Evolutionary conservation across 805 yeast genomes (phyloP).

Genomic region (Huiozyma sinensis): DNA sequence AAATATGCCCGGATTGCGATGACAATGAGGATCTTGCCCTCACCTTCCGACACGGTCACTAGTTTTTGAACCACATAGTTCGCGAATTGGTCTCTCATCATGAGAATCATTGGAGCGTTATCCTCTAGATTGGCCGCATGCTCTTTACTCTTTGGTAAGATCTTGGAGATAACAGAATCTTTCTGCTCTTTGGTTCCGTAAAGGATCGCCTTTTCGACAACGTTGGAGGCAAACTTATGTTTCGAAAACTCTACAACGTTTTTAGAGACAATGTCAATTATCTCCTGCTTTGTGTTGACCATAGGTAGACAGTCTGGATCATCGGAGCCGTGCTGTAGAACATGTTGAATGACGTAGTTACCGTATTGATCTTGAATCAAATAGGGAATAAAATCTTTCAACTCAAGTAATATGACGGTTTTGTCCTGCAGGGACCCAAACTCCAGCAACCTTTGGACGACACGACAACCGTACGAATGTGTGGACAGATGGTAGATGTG

Average conservation of each 20-base stretch:
- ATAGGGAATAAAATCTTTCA: constrained; percentile 59
- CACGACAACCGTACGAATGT: constrained; percentile 97
- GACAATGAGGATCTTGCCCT: constrained; percentile 59
- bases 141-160: constrained; percentile 42
- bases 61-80: constrained; percentile 94
- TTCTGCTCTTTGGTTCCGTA: constrained; percentile 59
- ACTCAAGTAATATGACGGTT: constrained; percentile 52
- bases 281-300: constrained; percentile 27
- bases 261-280: constrained; percentile 58
- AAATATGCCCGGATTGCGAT: constrained; percentile 70
- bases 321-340: constrained; percentile 44
- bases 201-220: constrained; percentile 86
- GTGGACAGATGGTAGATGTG: constrained; percentile 78
- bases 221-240: constrained; percentile 96
- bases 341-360: constrained; percentile 93
- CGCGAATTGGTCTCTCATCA: constrained; percentile 98
- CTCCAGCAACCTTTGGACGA: constrained; percentile 84
- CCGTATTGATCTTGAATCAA: constrained; percentile 95
- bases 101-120: constrained; percentile 62
- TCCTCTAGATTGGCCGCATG: constrained; percentile 43
- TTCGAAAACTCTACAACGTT: constrained; percentile 75
- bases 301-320: constrained; percentile 31
- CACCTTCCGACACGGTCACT: constrained; percentile 68
- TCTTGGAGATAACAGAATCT: constrained; percentile 50
- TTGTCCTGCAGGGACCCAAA: constrained; percentile 60